These are phyloP conservation scores for Eucalyptus erythrocorys DNA, from an alignment of 345 rosid species.

Conservation along the genomic window DNA sequence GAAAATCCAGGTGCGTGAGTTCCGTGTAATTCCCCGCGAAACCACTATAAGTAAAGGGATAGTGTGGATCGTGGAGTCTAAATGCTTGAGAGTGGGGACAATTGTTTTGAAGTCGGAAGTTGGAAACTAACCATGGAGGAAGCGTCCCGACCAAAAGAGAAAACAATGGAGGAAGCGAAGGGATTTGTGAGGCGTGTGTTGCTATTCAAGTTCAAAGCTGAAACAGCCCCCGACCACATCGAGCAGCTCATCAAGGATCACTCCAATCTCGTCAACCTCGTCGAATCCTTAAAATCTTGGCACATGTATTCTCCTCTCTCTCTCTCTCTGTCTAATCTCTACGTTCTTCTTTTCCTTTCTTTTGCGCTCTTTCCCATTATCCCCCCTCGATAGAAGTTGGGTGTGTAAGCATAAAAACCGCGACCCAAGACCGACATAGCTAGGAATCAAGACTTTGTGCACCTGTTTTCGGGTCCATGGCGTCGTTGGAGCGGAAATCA, in stretches of 20 bases:
- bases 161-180: conserved; percentile 29
- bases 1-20: background rate
- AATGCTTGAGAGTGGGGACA: background rate
- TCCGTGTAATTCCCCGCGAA: background rate
- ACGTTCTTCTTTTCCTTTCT: background rate
- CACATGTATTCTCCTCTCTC: conserved; percentile 29
- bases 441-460: too few species aligned
- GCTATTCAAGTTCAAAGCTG: conserved; percentile 63
- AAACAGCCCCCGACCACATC: conserved; percentile 14
- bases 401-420: too few species aligned
- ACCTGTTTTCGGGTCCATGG: too few species aligned
- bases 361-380: background rate
- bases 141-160: background rate
- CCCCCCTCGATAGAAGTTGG: background rate
- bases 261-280: conserved; percentile 55
- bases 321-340: background rate
- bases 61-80: background rate
- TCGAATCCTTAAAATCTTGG: conserved; percentile 72
- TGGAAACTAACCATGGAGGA: conserved; percentile 17
- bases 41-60: background rate
- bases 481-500: too few species aligned
- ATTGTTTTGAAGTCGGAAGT: background rate
- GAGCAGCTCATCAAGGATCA: conserved; percentile 45
- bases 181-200: conserved; percentile 61
- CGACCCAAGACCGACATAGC: too few species aligned